Evolutionary conservation across 2,329 filamentous ascomycete genomes (phyloP).

Genomic region (Beauveria varroae): DNA sequence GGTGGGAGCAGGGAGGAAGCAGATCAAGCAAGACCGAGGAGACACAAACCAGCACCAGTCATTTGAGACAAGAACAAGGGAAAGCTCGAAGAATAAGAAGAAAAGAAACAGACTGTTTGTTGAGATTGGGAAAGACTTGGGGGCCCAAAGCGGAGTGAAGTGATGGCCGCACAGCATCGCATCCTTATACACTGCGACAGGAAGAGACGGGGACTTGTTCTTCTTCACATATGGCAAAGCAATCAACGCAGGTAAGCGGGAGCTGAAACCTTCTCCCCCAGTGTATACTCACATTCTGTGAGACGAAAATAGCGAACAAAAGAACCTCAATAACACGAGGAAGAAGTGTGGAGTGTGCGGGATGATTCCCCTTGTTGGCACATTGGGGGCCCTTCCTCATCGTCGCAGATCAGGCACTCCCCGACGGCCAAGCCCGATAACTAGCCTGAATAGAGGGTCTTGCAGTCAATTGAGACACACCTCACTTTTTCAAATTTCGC

Average conservation of each 20-base stretch:
- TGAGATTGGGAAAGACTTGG: not conserved
- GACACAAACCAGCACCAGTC: not conserved
- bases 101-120: not conserved
- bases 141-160: not conserved
- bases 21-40: not conserved
- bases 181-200: not conserved
- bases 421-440: no score
- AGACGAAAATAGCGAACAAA: slow-evolving; percentile 6
- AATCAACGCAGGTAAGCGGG: not conserved
- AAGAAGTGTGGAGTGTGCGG: not conserved
- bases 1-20: not conserved
- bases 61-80: not conserved
- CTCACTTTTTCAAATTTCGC: no score
- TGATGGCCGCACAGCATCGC: not conserved
- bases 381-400: not conserved
- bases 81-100: not conserved
- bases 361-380: no score
- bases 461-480: no score
- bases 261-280: not conserved
- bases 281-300: not conserved
- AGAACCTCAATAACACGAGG: slow-evolving; percentile 1
- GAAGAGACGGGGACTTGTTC: not conserved
- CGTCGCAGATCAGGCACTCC: not conserved
- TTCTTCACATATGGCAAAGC: not conserved
- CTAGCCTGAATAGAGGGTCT: no score